Percentiles rank a stretch among this genome's conserved stretches.
Evolutionary conservation across 176 grass and related monocot genomes (phyloP).

Genomic region (Otatea glauca): DNA sequence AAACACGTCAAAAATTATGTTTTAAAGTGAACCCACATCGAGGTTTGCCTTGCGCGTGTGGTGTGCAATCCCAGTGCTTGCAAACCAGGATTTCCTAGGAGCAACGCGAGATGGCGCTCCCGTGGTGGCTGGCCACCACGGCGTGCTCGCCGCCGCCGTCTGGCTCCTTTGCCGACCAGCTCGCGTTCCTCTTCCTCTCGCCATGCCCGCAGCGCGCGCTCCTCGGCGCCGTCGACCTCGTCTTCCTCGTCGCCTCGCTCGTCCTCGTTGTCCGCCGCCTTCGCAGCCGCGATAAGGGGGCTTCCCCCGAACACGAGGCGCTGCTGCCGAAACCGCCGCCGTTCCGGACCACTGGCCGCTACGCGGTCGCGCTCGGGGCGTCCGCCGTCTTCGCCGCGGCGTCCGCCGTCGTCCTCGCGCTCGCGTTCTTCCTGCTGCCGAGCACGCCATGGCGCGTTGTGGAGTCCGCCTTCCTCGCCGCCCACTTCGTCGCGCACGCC

Average conservation of each 20-base stretch:
- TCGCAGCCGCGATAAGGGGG: too few species aligned
- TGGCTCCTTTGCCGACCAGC: background rate
- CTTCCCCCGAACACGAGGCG: constrained; percentile 28
- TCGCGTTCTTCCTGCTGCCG: constrained; percentile 36
- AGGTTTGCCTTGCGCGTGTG: too few species aligned
- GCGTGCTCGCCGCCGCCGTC: constrained; percentile 4
- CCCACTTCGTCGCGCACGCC: constrained; percentile 37
- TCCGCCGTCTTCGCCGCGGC: constrained; percentile 27
- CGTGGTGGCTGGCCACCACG: constrained; percentile 44
- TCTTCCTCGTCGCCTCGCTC: too few species aligned
- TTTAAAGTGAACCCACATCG: too few species aligned
- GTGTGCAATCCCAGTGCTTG: background rate
- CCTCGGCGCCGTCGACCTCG: too few species aligned
- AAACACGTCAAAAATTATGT: too few species aligned
- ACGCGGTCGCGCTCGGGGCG: constrained; percentile 22
- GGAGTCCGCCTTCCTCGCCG: constrained; percentile 37
- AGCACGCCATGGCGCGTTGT: too few species aligned
- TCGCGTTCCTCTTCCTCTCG: background rate
- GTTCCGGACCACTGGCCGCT: background rate
- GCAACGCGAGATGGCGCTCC: constrained; percentile 9
- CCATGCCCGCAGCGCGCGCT: too few species aligned
- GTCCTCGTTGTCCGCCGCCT: too few species aligned
- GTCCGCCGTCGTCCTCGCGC: constrained; percentile 34
- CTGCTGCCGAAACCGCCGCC: background rate
- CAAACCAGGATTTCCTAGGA: background rate